A percentile compares a stretch with the other conserved stretches of the same genome.
phyloP scores from a whole-genome alignment of 2,329 filamentous ascomycete genomes.

The Cytospora mali region DNA sequence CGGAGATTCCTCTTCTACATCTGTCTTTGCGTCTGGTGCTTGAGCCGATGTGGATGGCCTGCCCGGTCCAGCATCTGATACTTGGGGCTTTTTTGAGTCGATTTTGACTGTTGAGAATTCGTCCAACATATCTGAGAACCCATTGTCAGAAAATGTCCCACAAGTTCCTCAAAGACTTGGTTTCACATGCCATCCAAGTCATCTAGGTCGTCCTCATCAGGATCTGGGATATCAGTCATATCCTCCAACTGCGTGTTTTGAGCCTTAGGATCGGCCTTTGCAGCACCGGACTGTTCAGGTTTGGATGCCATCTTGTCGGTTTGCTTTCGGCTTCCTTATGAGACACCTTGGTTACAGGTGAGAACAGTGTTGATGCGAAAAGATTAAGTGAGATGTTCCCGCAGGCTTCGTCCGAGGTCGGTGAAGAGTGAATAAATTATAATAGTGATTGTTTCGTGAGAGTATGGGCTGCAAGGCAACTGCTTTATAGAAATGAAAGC shows the following conservation, averaged over 20 bases:
- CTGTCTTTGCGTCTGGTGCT: slow-evolving; percentile 32
- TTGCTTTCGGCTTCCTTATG: neutral
- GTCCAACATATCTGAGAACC: slow-evolving; percentile 78
- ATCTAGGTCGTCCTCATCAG: slow-evolving; percentile 89
- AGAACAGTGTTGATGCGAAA: neutral
- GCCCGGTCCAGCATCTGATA: slow-evolving; percentile 31
- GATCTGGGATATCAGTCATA: slow-evolving; percentile 72
- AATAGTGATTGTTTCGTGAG: neutral
- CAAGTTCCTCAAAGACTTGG: neutral
- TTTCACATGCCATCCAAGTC: slow-evolving; percentile 76
- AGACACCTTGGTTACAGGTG: neutral
- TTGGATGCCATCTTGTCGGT: slow-evolving; percentile 30
- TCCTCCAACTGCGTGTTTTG: slow-evolving; percentile 33
- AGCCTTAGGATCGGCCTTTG: slow-evolving; percentile 32
- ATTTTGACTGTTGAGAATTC: slow-evolving; percentile 76
- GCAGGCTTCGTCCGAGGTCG: neutral
- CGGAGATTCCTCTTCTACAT: slow-evolving; percentile 45
- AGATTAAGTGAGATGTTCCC: neutral
- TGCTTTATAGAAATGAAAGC: neutral
- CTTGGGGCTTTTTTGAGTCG: slow-evolving; percentile 46
- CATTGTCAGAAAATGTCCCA: slow-evolving; percentile 24
- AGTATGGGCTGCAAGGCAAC: neutral
- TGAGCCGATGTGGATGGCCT: slow-evolving; percentile 32
- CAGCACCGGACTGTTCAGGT: slow-evolving; percentile 22
- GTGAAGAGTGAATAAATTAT: neutral